Evolutionary conservation across 2,329 filamentous ascomycete genomes (phyloP).

Genomic region (Xylariaceae sp.): DNA sequence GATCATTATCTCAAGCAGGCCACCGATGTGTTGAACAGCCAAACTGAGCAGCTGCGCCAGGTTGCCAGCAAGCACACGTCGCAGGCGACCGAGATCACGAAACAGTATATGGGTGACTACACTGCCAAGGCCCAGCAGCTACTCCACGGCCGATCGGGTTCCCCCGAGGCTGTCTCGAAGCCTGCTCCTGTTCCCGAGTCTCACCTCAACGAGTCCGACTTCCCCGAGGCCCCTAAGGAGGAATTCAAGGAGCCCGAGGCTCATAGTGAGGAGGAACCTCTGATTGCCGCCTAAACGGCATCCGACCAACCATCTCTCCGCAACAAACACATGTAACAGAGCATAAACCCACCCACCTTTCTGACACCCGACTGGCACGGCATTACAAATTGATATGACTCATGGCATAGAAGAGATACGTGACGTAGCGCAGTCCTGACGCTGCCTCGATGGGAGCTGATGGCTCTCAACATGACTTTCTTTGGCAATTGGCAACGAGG

Average conservation of each 20-base stretch:
- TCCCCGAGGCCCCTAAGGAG: slow-evolving; percentile 48
- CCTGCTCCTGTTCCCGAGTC: slow-evolving; percentile 31
- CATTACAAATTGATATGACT: slow-evolving; percentile 29
- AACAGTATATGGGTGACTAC: slow-evolving; percentile 70
- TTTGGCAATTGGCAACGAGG: slow-evolving; percentile 19
- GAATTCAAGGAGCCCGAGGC: slow-evolving; percentile 41
- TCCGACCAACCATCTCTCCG: slow-evolving; percentile 23
- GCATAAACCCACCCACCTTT: slow-evolving; percentile 14
- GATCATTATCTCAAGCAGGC: slow-evolving; percentile 63
- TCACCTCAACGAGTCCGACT: slow-evolving; percentile 48
- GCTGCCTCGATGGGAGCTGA: slow-evolving; percentile 18
- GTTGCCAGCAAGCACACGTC: slow-evolving; percentile 67
- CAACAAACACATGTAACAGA: slow-evolving; percentile 6
- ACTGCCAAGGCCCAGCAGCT: slow-evolving; percentile 68
- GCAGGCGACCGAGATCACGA: slow-evolving; percentile 64
- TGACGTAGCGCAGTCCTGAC: slow-evolving; percentile 21
- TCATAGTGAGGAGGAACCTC: slow-evolving; percentile 37
- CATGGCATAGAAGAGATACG: slow-evolving; percentile 30
- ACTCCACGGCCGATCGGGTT: slow-evolving; percentile 53
- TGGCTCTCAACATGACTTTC: slow-evolving; percentile 22
- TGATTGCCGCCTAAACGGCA: slow-evolving; percentile 36
- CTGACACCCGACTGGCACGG: slow-evolving; percentile 22
- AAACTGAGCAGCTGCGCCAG: slow-evolving; percentile 64
- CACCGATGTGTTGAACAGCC: slow-evolving; percentile 60
- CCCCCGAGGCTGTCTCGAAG: slow-evolving; percentile 46